A percentile compares a stretch with the other conserved stretches of the same genome.
These are phyloP conservation scores for Chlorella sp. DNA, from an alignment of 139 green algal genomes.

Conservation along the genomic window DNA sequence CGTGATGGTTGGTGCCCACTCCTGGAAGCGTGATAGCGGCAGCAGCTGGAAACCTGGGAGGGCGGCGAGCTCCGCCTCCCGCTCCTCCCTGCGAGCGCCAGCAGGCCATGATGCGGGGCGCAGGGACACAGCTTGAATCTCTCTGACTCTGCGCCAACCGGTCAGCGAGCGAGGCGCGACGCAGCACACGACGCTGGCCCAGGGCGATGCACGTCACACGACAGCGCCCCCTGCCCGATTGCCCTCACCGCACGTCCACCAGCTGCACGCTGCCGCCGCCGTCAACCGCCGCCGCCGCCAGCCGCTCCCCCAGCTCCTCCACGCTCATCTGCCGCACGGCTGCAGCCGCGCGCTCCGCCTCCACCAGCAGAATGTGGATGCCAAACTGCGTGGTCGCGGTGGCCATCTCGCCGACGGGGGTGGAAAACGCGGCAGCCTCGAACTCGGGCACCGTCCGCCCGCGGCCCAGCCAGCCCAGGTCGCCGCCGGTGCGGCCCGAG, in stretches of 20 bases:
- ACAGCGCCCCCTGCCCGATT: too few relatives aligned
- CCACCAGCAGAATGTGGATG: constrained; percentile 25
- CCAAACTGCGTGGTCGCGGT: constrained; percentile 18
- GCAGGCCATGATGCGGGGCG: too few relatives aligned
- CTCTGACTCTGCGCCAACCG: too few relatives aligned
- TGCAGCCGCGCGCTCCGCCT: constrained; percentile 4
- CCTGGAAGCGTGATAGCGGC: constrained; percentile 4
- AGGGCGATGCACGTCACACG: too few relatives aligned
- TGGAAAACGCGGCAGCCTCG: constrained; percentile 22
- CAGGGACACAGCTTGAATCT: too few relatives aligned
- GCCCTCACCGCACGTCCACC: too few relatives aligned
- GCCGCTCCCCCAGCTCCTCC: constrained; percentile 22
- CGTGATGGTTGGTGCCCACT: not conserved
- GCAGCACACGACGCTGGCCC: too few relatives aligned
- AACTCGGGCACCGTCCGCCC: constrained; percentile 35
- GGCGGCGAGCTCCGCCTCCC: constrained; percentile 35
- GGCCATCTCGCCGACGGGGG: not conserved
- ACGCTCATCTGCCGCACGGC: constrained; percentile 25
- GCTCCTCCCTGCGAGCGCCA: too few relatives aligned
- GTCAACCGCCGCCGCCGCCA: not conserved
- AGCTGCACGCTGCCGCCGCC: constrained; percentile 17
- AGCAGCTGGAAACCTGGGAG: constrained; percentile 32
- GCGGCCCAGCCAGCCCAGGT: constrained; percentile 22
- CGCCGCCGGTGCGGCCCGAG: constrained; percentile 15
- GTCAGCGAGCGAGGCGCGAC: too few relatives aligned